A percentile compares a stretch with the other conserved stretches of the same genome.
These are phyloP conservation scores for Murraya koenigii DNA, from an alignment of 345 rosid species.

Conservation along the genomic window DNA sequence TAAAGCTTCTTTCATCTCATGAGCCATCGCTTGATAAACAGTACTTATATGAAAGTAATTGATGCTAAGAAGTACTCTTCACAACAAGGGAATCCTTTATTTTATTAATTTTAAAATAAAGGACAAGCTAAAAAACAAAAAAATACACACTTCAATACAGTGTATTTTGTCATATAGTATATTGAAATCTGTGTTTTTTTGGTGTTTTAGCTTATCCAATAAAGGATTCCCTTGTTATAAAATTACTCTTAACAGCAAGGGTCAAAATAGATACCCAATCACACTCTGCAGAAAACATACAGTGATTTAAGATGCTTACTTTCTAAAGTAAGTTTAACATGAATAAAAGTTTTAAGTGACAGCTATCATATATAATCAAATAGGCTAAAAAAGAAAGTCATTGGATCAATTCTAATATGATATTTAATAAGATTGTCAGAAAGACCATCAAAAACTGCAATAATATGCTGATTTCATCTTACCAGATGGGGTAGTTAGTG, in stretches of 20 bases:
- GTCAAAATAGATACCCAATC: background rate
- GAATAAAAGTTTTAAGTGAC: background rate
- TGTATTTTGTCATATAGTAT: too few species aligned
- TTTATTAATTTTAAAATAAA: too few species aligned
- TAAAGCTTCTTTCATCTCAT: background rate
- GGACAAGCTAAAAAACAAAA: too few species aligned
- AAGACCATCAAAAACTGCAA: background rate
- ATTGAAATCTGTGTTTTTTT: too few species aligned
- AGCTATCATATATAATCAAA: background rate
- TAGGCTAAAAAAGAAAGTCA: background rate
- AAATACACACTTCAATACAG: too few species aligned
- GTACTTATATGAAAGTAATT: background rate
- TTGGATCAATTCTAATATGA: background rate
- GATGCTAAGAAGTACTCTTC: background rate
- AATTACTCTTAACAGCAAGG: background rate
- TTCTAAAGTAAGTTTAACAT: background rate
- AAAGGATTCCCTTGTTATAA: too few species aligned
- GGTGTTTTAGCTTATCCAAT: too few species aligned
- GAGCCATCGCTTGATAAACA: background rate
- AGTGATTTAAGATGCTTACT: background rate
- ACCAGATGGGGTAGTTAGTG: conserved; percentile 93
- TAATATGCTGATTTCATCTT: background rate
- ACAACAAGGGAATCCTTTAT: too few species aligned
- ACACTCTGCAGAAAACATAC: background rate
- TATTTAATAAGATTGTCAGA: background rate